phyloP scores from a whole-genome alignment of 192 early-diverging fungal genomes.

The Backusella morwellensis region DNA sequence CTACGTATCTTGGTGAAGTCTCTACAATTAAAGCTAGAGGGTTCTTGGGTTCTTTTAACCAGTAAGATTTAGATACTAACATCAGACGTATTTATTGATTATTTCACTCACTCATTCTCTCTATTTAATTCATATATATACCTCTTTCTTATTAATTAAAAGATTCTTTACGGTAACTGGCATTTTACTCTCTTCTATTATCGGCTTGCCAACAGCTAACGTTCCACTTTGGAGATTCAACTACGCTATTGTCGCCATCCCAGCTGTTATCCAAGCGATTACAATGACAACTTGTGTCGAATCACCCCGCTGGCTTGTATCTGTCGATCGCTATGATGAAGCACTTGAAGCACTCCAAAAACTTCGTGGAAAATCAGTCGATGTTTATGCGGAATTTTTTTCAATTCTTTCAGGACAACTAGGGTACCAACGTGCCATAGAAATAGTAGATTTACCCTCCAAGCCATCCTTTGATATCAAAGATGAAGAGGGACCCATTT shows the following conservation, averaged over 20 bases:
- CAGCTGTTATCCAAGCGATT: slow-evolving; percentile 55
- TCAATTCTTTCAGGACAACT: slow-evolving; percentile 3
- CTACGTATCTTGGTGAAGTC: slow-evolving; percentile 56
- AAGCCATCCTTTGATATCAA: not conserved
- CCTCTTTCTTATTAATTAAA: slow-evolving; percentile 33
- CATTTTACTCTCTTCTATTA: slow-evolving; percentile 35
- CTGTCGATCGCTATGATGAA: slow-evolving; percentile 53
- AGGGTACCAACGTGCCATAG: not conserved
- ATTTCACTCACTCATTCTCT: slow-evolving; percentile 50
- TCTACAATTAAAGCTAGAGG: slow-evolving; percentile 45
- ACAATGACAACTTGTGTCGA: slow-evolving; percentile 61
- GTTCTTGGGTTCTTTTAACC: slow-evolving; percentile 46
- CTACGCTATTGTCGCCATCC: slow-evolving; percentile 40
- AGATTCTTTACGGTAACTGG: slow-evolving; percentile 65
- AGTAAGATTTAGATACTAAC: slow-evolving; percentile 13
- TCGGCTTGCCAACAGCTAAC: slow-evolving; percentile 47
- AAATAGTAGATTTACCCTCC: slow-evolving; percentile 2
- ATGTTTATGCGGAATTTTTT: slow-evolving; percentile 55
- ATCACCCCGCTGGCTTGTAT: slow-evolving; percentile 64
- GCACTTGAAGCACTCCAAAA: slow-evolving; percentile 56
- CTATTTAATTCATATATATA: slow-evolving; percentile 12
- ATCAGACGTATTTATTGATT: not conserved
- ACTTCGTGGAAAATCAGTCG: slow-evolving; percentile 55
- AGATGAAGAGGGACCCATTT: slow-evolving; percentile 8
- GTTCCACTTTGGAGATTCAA: slow-evolving; percentile 55